Evolutionary conservation across 208 protist genomes (phyloP), one percentile per base, ranked within the genome.

Genomic region (Porcisia deanei): DNA sequence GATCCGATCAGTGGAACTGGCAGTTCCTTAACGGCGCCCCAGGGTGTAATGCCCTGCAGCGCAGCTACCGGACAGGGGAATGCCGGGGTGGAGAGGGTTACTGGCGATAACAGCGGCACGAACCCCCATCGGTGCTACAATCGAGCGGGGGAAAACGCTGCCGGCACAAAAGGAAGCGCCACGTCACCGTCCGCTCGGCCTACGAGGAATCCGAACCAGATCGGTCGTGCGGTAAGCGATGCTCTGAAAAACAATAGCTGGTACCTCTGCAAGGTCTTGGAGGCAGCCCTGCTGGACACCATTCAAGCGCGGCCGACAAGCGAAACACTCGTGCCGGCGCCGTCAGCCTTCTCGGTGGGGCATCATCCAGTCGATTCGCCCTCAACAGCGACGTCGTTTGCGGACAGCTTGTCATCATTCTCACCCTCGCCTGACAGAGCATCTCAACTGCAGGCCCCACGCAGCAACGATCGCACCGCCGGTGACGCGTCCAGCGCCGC

Each of bases 121-220:
- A 71, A 45, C 39, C 16, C 37, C 37, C 18, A 25, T 67, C 39
- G 22, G 61, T 12, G 61, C 61, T 34, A 43, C 20, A n/a, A 34
- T 41, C 61, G 34, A 14, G 39, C 16, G 16, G 39, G 39, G 25
- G 47, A 37, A 57, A 41, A 57, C 9, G 66, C 14, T 8, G 14
- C 37, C 66, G 49, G 1, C 58, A 16, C 71, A 25, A 25, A 1
- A 6, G n/a, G 60, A 25, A 25, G 12, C 60, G 9, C 71, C 20
- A 49, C 41, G 47, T 5, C 63, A 20, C 45, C 47, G 14, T 59
- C 63, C 12, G 54, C 30, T 47, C 61, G 60, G 30, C 65, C 71
- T 4, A 71, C 66, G 43, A 70, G 72, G 37, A 96, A 96, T 81
- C 91, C 91, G 22, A 96, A 96, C 72, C 91, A 96, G 68, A 90